Base-by-base conservation (phyloP, 495 filamentous ascomycete species). In the Penicillium salamii region DNA sequence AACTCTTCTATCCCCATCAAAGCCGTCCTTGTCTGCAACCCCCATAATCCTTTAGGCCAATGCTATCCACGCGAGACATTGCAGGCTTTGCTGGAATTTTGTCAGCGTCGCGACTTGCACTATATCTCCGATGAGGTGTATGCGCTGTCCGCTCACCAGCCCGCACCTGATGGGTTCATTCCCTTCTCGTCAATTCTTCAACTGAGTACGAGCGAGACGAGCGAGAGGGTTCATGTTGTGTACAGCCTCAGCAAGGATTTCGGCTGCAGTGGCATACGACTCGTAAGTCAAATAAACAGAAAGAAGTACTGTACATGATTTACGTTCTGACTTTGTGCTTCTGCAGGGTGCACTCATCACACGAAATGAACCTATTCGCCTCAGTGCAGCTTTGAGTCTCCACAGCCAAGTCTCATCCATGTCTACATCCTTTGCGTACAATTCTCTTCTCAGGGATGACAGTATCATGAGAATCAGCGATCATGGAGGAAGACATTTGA, bases 211-310 rank as follows among this genome's bases (percentile, higher is more conserved):
- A 18, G 21, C 29, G 19, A 35, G 1, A 45, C 24, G 18, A 7
- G 18, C 35, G 42, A 45, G 32, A 13, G 29, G 31, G 29, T 29
- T 45, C 45, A 48, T 31, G 14, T 48, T 26, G 23, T 21, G 12
- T 48, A 48, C 45, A 48, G 45, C 18, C 26, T 39, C 14, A 48
- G 45, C 45, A 48, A 48, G 35, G 45, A 48, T 38, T 21, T 48
- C 1, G 45, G 45, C 17, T 26, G 45, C 24, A 48, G 34, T 15
- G 45, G 45, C 7, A 2, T 48, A 26, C 45, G 45, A 19, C 20
- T 48, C 20, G 45, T 48, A 12, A 26, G 23, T 26, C 23, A 26
- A 3, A 8, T 4, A 26, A 26, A 8, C 3, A 26, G 23, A 26
- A 26, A 26, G 23, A 26, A 26, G 8, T 26, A 26, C 23, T 4